Evolutionary conservation across 1,284 basidiomycete genomes (phyloP).

Genomic region (Leccinum subrobustum): DNA sequence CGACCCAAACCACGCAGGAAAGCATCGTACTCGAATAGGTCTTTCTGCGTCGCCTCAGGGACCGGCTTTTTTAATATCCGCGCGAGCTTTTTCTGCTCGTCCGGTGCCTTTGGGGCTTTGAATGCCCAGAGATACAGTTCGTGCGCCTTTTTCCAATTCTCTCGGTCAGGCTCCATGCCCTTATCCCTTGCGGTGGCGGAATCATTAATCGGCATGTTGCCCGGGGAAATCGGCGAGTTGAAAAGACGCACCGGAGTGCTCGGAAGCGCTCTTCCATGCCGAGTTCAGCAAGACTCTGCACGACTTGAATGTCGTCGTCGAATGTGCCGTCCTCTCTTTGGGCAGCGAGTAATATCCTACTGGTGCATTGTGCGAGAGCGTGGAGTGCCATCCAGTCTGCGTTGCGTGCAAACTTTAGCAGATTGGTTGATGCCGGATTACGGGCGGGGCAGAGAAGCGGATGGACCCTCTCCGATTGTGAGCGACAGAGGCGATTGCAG

Average conservation of each 20-base stretch:
- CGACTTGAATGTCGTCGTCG: slow-evolving; percentile 49
- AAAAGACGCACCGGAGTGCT: slow-evolving; percentile 46
- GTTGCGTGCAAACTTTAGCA: slow-evolving; percentile 60
- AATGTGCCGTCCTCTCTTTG: slow-evolving; percentile 47
- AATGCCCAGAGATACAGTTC: slow-evolving; percentile 58
- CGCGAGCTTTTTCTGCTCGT: slow-evolving; percentile 57
- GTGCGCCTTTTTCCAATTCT: slow-evolving; percentile 63
- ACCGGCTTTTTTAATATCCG: slow-evolving; percentile 57
- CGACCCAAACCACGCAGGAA: slow-evolving; percentile 77
- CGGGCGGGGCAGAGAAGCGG: slow-evolving; percentile 72
- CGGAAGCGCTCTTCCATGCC: slow-evolving; percentile 66
- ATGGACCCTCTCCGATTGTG: slow-evolving; percentile 61
- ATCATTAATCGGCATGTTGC: neutral
- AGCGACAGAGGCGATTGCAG: slow-evolving; percentile 76
- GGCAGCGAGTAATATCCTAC: slow-evolving; percentile 57
- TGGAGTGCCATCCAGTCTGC: slow-evolving; percentile 75
- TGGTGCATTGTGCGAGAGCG: slow-evolving; percentile 65
- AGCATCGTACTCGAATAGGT: slow-evolving; percentile 71
- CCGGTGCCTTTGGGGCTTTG: slow-evolving; percentile 45
- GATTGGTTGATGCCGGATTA: slow-evolving; percentile 64
- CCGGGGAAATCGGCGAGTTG: slow-evolving; percentile 2
- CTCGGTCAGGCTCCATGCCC: slow-evolving; percentile 52
- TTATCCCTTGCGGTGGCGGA: slow-evolving; percentile 12
- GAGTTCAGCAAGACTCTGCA: slow-evolving; percentile 55
- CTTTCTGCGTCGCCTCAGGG: slow-evolving; percentile 48